Evolutionary conservation across 2,329 filamentous ascomycete species (phyloP), one percentile per base, ranked within the genome.

Genomic region (Xylariaceae sp.): DNA sequence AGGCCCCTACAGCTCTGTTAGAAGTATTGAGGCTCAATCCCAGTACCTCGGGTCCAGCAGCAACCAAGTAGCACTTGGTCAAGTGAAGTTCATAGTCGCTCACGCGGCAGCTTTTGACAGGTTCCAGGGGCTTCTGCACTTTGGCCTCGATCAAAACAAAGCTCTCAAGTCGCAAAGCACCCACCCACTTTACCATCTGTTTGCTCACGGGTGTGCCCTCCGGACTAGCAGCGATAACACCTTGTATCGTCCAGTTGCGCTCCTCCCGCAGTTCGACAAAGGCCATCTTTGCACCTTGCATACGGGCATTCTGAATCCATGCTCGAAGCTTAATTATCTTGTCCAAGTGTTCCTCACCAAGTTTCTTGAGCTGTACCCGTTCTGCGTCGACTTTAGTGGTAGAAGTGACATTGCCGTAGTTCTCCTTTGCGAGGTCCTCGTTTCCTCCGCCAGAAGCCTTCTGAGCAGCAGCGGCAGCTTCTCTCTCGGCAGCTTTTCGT

Each of bases 131-230:
- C 75, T 88, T 88, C 79, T 92, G 83, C 47, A 97, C 87, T 26
- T 81, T 77, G 61, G 88, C 94, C 67, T 95, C 89, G 55, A 97
- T 86, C 33, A 86, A 77, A 21, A 97, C 86, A 64, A 89, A 92
- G 64, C 88, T 91, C 79, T 97, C 93, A 39, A 87, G 80, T 67
- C 84, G 88, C 62, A 96, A 75, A 36, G 78, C 81, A 41, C 83
- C 84, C 43, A 88, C 85, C 84, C 89, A 97, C 77, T 97, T 97
- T 70, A 97, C 90, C 93, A 97, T 97, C 74, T 90, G 91, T 71
- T 86, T 87, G 58, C 84, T 89, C 30, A 92, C 82, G 6, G 75
- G 75, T 43, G 76, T 81, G 29, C 80, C 85, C 66, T 91, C 84
- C 69, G 79, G 74, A 66, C 83, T 83, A 42, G 84, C 87, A 15